Base-by-base conservation (phyloP, 1,284 basidiomycete species). In the Ceratobasidium sp. region DNA sequence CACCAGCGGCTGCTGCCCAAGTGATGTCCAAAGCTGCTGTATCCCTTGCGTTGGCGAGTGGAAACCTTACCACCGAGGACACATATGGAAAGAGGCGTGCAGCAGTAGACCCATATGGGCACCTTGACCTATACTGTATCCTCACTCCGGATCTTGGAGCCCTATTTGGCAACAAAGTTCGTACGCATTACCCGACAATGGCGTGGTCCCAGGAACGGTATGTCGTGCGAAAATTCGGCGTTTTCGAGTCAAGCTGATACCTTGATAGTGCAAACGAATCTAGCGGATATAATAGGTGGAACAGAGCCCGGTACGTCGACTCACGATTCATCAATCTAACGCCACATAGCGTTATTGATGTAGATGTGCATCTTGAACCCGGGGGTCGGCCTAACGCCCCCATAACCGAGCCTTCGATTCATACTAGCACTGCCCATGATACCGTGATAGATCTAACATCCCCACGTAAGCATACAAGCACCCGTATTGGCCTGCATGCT, bases 11-110 rank as follows among this genome's bases (percentile, higher is more conserved):
- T 61, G 69, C 69, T n/a, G 54, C 69, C 9, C 24, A 62, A 14
- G 69, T 29, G 0, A 72, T 72, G 58, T 72, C 69, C 11, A 72
- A 72, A 24, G 69, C 69, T 0, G 69, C 69, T 1, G 43, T 24
- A 7, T 72, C 58, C 19, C 43, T 72, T 11, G 54, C 56, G 8
- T 6, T 54, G 19, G 58, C 58, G 31, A 72, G 58, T 24, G 54
- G 16, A 19, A 14, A 43, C 8, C 14, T 49, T 16, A 16, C 62
- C 14, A 34, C 41, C n/a, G n/a, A 39, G n/a, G 43, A 46, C 19
- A 9, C 48, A 19, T 49, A 19, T 24, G 19, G 14, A 24, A 24
- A 19, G 22, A 49, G 19, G 6, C 48, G 48, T 49, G 22, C 48
- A 6, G 16, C 22, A 49, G 14, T 19, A 6, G 48, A 49, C 14